These are phyloP conservation scores for Arthrocladium fulminans DNA, from an alignment of 2,329 filamentous ascomycete species.

Conservation along the genomic window DNA sequence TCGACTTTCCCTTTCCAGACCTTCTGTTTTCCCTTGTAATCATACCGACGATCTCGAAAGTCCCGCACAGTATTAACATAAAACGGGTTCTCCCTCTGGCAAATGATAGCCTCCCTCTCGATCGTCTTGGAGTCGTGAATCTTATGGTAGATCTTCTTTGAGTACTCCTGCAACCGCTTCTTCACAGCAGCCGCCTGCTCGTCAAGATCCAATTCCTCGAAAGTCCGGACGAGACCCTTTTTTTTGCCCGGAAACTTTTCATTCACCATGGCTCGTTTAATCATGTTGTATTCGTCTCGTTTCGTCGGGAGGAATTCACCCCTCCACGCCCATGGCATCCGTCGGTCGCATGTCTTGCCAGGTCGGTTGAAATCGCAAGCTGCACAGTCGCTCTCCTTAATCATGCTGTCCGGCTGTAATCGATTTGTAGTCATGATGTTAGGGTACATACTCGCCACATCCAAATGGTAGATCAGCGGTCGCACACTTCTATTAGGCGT, in stretches of 20 bases:
- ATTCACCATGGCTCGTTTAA: conserved; percentile 79
- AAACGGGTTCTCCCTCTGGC: conserved; percentile 94
- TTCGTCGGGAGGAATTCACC: conserved; percentile 95
- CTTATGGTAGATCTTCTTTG: conserved; percentile 99
- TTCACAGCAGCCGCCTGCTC: conserved; percentile 74
- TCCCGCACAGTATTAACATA: conserved; percentile 94
- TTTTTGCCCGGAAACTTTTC: conserved; percentile 83
- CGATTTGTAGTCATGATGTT: conserved; percentile 99
- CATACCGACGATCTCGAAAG: conserved; percentile 93
- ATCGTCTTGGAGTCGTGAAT: conserved; percentile 93
- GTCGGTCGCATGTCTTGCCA: conserved; percentile 90
- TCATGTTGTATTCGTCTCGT: conserved; percentile 99
- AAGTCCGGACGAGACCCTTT: conserved; percentile 61
- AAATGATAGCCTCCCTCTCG: conserved; percentile 92
- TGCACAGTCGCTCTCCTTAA: conserved; percentile 88
- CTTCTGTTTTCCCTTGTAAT: conserved; percentile 97
- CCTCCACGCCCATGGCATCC: conserved; percentile 95
- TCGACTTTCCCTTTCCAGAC: conserved; percentile 98
- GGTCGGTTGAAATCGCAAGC: conserved; percentile 97
- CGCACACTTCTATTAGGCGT: conserved; percentile 77
- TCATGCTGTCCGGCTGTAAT: conserved; percentile 97
- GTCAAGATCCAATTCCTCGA: conserved; percentile 69
- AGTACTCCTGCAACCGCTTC: conserved; percentile 84
- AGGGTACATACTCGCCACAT: conserved; percentile 98
- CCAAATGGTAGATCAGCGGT: conserved; percentile 93